Evolutionary conservation across 371 early-diverging fungal genomes (phyloP).

Genomic region (Phascolomyces articulosus): DNA sequence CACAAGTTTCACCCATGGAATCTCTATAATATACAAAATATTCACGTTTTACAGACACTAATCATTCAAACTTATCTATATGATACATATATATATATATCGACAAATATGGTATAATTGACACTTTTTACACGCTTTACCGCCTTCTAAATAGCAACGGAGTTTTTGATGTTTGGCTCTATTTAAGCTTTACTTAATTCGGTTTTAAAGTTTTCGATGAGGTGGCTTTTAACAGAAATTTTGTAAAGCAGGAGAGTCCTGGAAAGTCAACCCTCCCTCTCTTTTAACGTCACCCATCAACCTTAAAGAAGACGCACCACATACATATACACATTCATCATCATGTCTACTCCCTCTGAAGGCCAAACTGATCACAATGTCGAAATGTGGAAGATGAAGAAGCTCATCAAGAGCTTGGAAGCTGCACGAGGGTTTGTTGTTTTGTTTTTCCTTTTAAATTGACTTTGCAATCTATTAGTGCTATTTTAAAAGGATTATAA

Average conservation of each 20-base stretch:
- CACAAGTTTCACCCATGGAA: too few relatives aligned
- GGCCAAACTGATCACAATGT: slow-evolving; percentile 72
- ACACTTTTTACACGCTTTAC: too few relatives aligned
- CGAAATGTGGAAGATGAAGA: slow-evolving; percentile 98
- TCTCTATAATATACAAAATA: too few relatives aligned
- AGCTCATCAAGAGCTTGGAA: slow-evolving; percentile 95
- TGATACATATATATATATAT: too few relatives aligned
- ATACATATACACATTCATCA: background rate
- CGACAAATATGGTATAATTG: too few relatives aligned
- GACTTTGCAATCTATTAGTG: too few relatives aligned
- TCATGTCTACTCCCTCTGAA: slow-evolving; percentile 19
- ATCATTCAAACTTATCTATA: too few relatives aligned
- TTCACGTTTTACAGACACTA: too few relatives aligned
- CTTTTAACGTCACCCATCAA: background rate
- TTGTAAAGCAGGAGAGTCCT: slow-evolving; percentile 7
- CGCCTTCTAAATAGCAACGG: background rate
- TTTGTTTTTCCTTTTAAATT: background rate
- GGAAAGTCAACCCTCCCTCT: background rate
- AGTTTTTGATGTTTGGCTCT: background rate
- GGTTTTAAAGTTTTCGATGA: background rate
- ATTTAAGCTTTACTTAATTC: background rate
- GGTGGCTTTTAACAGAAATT: slow-evolving; percentile 7
- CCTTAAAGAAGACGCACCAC: too few relatives aligned
- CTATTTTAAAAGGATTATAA: too few relatives aligned
- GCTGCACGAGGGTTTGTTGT: slow-evolving; percentile 89